Evolutionary conservation across 805 yeast genomes (phyloP).

Genomic region (Schwanniomyces occidentalis): DNA sequence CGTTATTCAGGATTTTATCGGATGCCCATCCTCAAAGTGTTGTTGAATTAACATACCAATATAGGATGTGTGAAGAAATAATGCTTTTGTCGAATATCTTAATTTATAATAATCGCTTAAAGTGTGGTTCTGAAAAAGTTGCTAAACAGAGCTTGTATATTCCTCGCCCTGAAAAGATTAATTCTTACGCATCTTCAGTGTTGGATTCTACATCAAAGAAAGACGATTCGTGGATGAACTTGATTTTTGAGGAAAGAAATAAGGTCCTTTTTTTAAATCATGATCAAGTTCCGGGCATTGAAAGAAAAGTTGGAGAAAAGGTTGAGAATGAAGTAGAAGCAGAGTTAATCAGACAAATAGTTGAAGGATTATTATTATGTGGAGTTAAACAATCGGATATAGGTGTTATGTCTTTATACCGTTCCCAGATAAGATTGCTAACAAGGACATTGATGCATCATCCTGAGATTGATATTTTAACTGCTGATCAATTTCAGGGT

Average conservation of each 20-base stretch:
- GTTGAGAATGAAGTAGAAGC: constrained; percentile 77
- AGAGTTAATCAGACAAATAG: constrained; percentile 58
- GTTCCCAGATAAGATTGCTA: constrained; percentile 64
- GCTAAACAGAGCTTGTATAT: constrained; percentile 57
- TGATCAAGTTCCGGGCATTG: constrained; percentile 63
- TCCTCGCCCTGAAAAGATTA: constrained; percentile 38
- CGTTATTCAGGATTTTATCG: constrained; percentile 74
- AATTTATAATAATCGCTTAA: constrained; percentile 72
- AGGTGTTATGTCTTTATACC: constrained; percentile 88
- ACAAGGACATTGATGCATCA: constrained; percentile 22
- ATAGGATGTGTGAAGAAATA: constrained; percentile 89
- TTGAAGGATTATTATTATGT: constrained; percentile 53
- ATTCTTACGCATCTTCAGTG: constrained; percentile 8
- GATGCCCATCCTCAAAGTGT: constrained; percentile 73
- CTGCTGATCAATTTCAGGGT: constrained; percentile 97
- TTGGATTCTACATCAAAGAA: not conserved
- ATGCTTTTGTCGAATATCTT: constrained; percentile 80
- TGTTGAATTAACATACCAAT: constrained; percentile 78
- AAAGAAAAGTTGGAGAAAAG: constrained; percentile 60
- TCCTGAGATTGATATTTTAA: constrained; percentile 68
- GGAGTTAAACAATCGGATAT: constrained; percentile 63
- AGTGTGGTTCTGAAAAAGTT: constrained; percentile 70
- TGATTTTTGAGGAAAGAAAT: constrained; percentile 52
- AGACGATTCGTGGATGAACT: constrained; percentile 52
- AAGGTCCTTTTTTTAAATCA: constrained; percentile 81